Evolutionary conservation across 2,329 filamentous ascomycete species (phyloP), one percentile per base, ranked within the genome.

Genomic region (Penicillium sp.): DNA sequence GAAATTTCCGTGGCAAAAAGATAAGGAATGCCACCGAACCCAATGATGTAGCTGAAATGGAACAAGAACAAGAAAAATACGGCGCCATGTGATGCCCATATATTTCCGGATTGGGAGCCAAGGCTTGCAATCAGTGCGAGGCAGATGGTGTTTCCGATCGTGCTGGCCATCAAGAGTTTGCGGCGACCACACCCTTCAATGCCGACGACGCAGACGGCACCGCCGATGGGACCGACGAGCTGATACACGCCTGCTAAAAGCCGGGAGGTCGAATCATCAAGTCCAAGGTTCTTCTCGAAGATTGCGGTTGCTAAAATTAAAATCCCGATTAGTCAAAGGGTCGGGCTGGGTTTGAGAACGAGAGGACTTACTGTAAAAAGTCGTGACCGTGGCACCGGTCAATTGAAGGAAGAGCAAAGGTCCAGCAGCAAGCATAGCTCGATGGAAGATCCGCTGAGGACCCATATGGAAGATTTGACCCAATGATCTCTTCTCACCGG

Each of bases 11-110:
- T 48, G 8, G 54, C 56, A 31, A 62, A 63, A 6, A 63, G 48
- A 30, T 62, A 63, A n/a, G 61, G 61, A 14, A 63, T 62, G 1
- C 57, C 57, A 8, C 61, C 59, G 25, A 57, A 62, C 0, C 61
- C 61, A 11, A 62, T 54, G 41, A 61, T 61, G 31, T 62, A 63
- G 35, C 48, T 56, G 53, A 63, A 61, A 43, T 63, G 61, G 13
- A 61, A 63, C 5, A 63, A 43, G 24, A 63, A 63, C 9, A 63
- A 51, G 33, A 63, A 63, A 24, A 63, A 55, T 1, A 63, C 55
- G 14, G 60, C 59, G 9, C 51, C 54, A 24, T 60, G 57, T n/a
- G 48, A 43, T 3, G 59, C 56, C 10, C 44, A 39, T n/a, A 53
- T 42, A 16, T 61, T 61, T 3, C 44, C 40, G 1, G 40, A 4